Base-by-base conservation (phyloP, 2,329 filamentous ascomycete genomes). In the Cladosporium sp. region DNA sequence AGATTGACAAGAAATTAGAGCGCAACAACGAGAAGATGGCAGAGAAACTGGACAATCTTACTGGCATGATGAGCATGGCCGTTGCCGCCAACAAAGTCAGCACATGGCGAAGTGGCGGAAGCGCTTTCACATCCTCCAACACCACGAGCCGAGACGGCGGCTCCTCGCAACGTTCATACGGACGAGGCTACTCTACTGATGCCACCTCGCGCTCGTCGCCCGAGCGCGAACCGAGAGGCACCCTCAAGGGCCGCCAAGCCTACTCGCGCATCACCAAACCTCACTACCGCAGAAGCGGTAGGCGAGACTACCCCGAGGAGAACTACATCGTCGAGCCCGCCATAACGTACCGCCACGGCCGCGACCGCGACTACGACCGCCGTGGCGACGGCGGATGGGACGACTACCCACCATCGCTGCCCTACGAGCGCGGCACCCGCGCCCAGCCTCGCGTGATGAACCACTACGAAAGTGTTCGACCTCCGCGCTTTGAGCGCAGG, bases 71-170 rank as follows among this genome's bases (percentile, higher is more conserved):
- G 9, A 18, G 19, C 36, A 19, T 22, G 36, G 45, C 38, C 5
- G 36, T 35, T 7, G 36, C 45, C 6, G 22, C 38, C 9, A 32
- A 48, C 18, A 48, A 48, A 40, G 45, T 48, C 35, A 18, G 32
- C 36, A 13, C 20, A 16, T 48, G 45, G 45, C 45, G 27, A 5
- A 27, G 12, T 19, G 13, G n/a, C 22, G 22, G 22, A 27, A 18
- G 22, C 22, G 11, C 15, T 4, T 11, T 15, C 8, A 16, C 13
- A 13, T 15, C 35, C 6, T 38, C 35, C 13, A 16, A 38, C 29
- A 45, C 42, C 19, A 15, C 20, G 8, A 45, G 42, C 19, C 18
- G 18, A 45, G 30, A 27, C 22, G 9, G 22, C 22, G 22, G 22
- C 22, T 27, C 22, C 4, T 27, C 22, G 9, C 22, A 27, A 9